Evolutionary conservation across 345 rosid genomes (phyloP), one percentile per base, ranked within the genome.

Genomic region (Salix arbutifolia): DNA sequence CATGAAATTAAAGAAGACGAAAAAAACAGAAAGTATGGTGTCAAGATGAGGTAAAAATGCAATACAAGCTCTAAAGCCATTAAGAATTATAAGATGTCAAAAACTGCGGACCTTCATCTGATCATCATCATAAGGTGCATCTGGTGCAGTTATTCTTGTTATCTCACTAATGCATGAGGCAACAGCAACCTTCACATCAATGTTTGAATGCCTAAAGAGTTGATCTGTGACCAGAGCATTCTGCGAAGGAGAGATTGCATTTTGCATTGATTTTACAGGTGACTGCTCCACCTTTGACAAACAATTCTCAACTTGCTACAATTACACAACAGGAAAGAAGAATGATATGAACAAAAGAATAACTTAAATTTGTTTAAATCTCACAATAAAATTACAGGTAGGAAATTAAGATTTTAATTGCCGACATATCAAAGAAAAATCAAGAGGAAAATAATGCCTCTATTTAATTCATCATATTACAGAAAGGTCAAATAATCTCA

Each of bases 61-160:
- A n/a, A 12, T 18, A 30, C 23, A 28, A 16, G 68, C 40, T 37
- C 52, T 10, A 38, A 19, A 33, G 37, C 25, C 21, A 9, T 1
- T 70, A 70, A 66, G 67, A 56, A 9, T 26, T 12, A 72, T 28
- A 65, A 66, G 53, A 28, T 33, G 19, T 66, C 31, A 30, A 64
- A 42, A 72, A 21, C 61, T 8, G 65, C 65, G 33, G 77, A 96
- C 99, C 94, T 84, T 96, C 99, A 96, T 94, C 80, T 81, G 84
- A 0, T 92, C 97, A 86, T 96, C 98, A 28, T 86, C 92, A 77
- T 89, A 96, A 23, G 99, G 99, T 79, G 97, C 98, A 10, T 96
- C 99, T 0, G 99, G 99, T 31, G 99, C 99, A 64, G 98, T 96
- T 75, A 96, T 96, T 86, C 99, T 89, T 21, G 97, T 96, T 79